Evolutionary conservation across 805 yeast genomes (phyloP), one percentile per base, ranked within the genome.

Genomic region (Hyphopichia homilentoma): DNA sequence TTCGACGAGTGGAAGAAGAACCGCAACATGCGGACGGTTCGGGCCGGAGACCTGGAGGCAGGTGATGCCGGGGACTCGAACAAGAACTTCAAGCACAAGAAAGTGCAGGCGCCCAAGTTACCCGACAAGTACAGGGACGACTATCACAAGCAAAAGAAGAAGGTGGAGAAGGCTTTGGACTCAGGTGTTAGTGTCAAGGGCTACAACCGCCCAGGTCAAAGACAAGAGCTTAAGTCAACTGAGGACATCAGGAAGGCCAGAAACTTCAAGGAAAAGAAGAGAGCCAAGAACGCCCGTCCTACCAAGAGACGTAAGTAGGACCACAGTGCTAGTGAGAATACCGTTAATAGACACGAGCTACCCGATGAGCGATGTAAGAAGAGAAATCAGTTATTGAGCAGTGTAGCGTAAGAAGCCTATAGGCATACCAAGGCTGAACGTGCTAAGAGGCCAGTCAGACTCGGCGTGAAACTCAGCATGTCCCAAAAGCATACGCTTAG

Each of bases 101-200:
- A 75, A 50, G 65, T 65, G 29, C 73, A 75, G 39, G 89, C 96
- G 2, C 99, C 99, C 25, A 84, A 79, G 52, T 61, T 81, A 25
- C 96, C 98, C n/a, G 97, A 88, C 51, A 87, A 75, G 60, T 78
- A 68, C 45, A 78, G 97, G 62, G 96, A 89, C 52, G 89, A 93
- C 59, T 93, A 75, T 61, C 73, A 78, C 38, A 70, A 70, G 43
- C 96, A 90, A 56, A 79, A 84, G 75, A 79, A 79, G 66, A 81
- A 84, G 62, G 90, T 85, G 30, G 77, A 75, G 33, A 77, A 76
- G 45, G 97, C 97, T 3, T 50, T 80, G 36, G 95, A 81, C 7
- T 65, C 77, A 30, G 97, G 97, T 29, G 54, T 75, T 19, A 54
- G 57, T 6, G 85, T 87, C 33, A 85, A 81, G 64, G 94, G 93